Conservation (phyloP, 1,284 basidiomycete genomes). For the Phaffia rhodozyma region DNA sequence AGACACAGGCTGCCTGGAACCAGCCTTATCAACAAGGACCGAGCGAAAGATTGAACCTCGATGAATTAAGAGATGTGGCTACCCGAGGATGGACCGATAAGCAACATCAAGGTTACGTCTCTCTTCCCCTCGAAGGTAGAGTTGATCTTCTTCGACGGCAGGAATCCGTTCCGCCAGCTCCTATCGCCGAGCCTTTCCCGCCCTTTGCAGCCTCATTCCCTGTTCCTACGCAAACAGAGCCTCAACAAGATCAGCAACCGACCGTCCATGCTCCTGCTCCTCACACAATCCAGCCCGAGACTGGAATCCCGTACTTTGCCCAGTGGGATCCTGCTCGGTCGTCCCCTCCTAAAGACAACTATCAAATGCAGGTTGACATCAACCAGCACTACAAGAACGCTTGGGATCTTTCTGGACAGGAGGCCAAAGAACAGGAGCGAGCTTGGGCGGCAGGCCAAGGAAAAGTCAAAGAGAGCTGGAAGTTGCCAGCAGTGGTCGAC, state of each 20-base stretch:
- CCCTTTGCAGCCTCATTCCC: slow-evolving; percentile 24
- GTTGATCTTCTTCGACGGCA: slow-evolving; percentile 65
- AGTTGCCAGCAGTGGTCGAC: slow-evolving; percentile 9
- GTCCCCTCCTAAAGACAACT: slow-evolving; percentile 35
- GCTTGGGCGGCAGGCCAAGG: slow-evolving; percentile 2
- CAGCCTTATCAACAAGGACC: slow-evolving; percentile 28
- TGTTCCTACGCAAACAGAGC: slow-evolving; percentile 19
- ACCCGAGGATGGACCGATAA: slow-evolving; percentile 40
- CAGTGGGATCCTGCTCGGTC: slow-evolving; percentile 39
- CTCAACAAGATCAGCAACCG: slow-evolving; percentile 20
- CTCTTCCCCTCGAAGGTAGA: slow-evolving; percentile 70
- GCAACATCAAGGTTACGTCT: slow-evolving; percentile 51
- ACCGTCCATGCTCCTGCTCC: slow-evolving; percentile 20
- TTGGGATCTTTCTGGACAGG: slow-evolving; percentile 37
- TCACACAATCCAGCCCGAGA: not conserved
- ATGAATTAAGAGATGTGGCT: slow-evolving; percentile 55
- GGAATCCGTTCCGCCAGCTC: slow-evolving; percentile 22
- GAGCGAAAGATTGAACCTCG: slow-evolving; percentile 43
- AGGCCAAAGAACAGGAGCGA: not conserved
- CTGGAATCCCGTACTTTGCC: slow-evolving; percentile 23
- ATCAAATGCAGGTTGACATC: slow-evolving; percentile 38
- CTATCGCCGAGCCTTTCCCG: slow-evolving; percentile 14
- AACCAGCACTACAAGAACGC: slow-evolving; percentile 37
- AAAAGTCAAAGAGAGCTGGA: slow-evolving; percentile 4
- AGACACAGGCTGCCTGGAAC: slow-evolving; percentile 65